Base-by-base conservation (phyloP, 1,284 basidiomycete genomes). In the Cutaneotrichosporon sp. region DNA sequence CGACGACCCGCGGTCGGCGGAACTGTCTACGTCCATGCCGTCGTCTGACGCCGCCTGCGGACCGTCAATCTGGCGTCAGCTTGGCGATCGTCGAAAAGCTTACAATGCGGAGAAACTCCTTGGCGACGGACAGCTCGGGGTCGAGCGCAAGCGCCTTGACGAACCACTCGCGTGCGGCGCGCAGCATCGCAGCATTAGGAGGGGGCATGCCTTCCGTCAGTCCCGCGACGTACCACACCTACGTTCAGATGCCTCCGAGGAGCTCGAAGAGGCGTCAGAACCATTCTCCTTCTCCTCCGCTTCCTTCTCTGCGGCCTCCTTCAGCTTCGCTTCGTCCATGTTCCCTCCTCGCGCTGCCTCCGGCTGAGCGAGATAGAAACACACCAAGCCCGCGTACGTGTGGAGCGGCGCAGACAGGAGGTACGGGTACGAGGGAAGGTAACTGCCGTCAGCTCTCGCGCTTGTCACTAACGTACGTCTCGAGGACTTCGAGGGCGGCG, bases 381-480 rank as follows among this genome's bases (percentile, higher is more conserved):
- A 81, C 10, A 89, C 74, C 55, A 92, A 73, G 3, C 88, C 90
- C 3, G 89, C 89, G 61, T 92, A 91, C 8, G 83, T 77, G 65
- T 92, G 88, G 35, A 93, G 77, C 2, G 83, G 75, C 2, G 85
- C 80, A 55, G 88, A 87, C 58, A 89, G 85, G 65, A 85, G 83
- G 75, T 86, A 93, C 0, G 90, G 90, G 68, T 86, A 85, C 1
- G 87, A 86, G 0, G 87, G 84, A 12, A 93, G 79, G 68, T 88
- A 92, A 33, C 88, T 92, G 60, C 42, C 35, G 59, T 49, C 42
- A 55, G 53, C 38, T 21, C 26, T 5, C 7, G n/a, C 13, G 3
- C 40, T 21, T 20, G 22, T 4, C 36, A 20, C 8, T 8, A 23
- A 20, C 83, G 63, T 72, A 90, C 87, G 90, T 78, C 66, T 91